Evolutionary conservation across 495 filamentous ascomycete species (phyloP), one percentile per base, ranked within the genome.

Genomic region (Annulohypoxylon bovei): DNA sequence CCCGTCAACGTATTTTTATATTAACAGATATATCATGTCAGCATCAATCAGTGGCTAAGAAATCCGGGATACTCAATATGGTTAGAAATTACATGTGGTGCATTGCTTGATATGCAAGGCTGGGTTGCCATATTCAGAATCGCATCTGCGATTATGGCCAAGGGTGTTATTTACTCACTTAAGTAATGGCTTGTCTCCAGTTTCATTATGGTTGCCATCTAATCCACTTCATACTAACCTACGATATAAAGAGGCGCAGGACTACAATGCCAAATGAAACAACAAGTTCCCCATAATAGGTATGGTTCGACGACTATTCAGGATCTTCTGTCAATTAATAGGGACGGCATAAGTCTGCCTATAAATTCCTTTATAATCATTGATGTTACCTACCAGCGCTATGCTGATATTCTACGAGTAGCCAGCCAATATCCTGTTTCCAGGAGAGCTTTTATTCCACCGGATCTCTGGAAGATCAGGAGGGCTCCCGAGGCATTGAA

Each of bases 391-490:
- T 55, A 5, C 28, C 62, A 44, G 16, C 30, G 20, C 28, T 7
- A 18, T 56, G 37, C 67, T 69, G 60, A 69, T 54, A n/a, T 9
- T 33, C 25, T 47, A 27, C 6, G 25, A 16, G 22, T 55, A 70
- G 68, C 47, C 68, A 18, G 32, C 16, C 56, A 4, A 32, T 52
- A 71, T 42, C 68, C 42, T 53, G 33, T 35, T 67, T 53, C 50
- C 57, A 71, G 62, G 68, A 71, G 62, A 67, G 68, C 58, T 56
- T 71, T 44, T 71, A 71, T 62, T 71, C 68, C 16, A 44, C 50
- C 44, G 57, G 42, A 9, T 62, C 57, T 40, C 55, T 50, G 12
- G 67, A 71, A 61, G 62, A 71, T 23, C 68, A 71, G 52, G 62
- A 63, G n/a, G 62, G 62, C 47, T 62, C 56, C 1, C 52, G 46